Conservation (phyloP, 768 basidiomycete genomes). For the Pleurotus pulmonarius region DNA sequence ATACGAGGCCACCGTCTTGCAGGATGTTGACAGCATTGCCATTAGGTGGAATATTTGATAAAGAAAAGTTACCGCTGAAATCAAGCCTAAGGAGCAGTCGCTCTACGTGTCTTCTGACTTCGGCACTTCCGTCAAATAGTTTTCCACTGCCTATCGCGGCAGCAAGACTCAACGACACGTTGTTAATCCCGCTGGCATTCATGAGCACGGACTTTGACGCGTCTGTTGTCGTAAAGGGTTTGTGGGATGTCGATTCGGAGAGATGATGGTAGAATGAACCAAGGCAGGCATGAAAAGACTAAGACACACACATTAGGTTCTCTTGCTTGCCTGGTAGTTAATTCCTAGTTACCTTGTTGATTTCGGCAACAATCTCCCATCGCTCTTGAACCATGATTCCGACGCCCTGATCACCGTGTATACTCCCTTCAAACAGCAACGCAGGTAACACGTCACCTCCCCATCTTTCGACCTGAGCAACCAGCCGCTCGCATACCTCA, state of each 20-base stretch:
- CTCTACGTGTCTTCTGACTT: constrained; percentile 79
- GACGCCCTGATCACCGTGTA: constrained; percentile 56
- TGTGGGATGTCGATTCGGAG: constrained; percentile 71
- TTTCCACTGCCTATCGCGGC: constrained; percentile 30
- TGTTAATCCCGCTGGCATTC: constrained; percentile 48
- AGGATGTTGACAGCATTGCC: no score
- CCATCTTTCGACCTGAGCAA: constrained; percentile 89
- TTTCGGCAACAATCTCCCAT: constrained; percentile 62
- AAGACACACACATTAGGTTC: not conserved
- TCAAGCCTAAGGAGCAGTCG: constrained; percentile 78
- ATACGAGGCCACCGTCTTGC: no score
- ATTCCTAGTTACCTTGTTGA: constrained; percentile 61
- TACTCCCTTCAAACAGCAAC: constrained; percentile 75
- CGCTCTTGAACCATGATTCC: constrained; percentile 75
- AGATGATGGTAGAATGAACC: constrained; percentile 81
- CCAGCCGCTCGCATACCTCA: constrained; percentile 82
- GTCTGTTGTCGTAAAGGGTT: constrained; percentile 63
- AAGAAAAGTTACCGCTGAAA: constrained; percentile 77
- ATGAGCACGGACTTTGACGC: constrained; percentile 67
- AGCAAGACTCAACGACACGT: not conserved
- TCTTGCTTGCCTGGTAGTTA: not conserved
- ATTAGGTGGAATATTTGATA: constrained; percentile 25
- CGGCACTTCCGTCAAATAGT: constrained; percentile 55
- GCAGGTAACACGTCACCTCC: constrained; percentile 88
- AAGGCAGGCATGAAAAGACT: constrained; percentile 68